Evolutionary conservation across 2,329 filamentous ascomycete species (phyloP).

Genomic region (Trichoderma endophyticum): DNA sequence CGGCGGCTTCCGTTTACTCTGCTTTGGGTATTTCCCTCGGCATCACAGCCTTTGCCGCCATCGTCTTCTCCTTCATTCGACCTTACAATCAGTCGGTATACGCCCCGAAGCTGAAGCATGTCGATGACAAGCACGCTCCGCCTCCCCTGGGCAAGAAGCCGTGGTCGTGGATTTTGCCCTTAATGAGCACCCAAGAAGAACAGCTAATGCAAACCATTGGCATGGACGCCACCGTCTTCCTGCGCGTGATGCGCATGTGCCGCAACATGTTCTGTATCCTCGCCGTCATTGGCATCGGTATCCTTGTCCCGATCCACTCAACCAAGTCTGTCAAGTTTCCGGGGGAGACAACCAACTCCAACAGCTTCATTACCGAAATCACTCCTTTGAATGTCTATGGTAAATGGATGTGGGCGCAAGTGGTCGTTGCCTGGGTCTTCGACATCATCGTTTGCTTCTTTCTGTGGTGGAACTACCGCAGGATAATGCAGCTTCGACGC

Average conservation of each 20-base stretch:
- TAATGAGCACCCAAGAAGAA: constrained; percentile 74
- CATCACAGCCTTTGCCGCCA: constrained; percentile 67
- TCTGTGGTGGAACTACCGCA: constrained; percentile 86
- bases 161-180: constrained; percentile 79
- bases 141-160: constrained; percentile 82
- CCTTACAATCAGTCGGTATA: constrained; percentile 92
- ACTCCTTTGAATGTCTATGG: constrained; percentile 56
- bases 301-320: constrained; percentile 80
- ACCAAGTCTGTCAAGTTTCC: constrained; percentile 36
- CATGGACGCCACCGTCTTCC: constrained; percentile 85
- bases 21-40: constrained; percentile 78
- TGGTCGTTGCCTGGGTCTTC: constrained; percentile 61
- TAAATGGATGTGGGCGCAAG: constrained; percentile 55
- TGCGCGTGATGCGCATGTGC: constrained; percentile 86
- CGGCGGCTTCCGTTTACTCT: constrained; percentile 61
- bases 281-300: constrained; percentile 66
- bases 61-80: constrained; percentile 83
- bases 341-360: constrained; percentile 7
- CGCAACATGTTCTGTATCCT: constrained; percentile 81
- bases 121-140: constrained; percentile 84
- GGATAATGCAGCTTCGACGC: constrained; percentile 66
- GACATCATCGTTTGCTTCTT: constrained; percentile 75
- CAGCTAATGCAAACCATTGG: constrained; percentile 79
- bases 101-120: constrained; percentile 88
- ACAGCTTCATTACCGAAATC: constrained; percentile 54